Base-by-base conservation (phyloP, 2,329 filamentous ascomycete species). In the Ceratocystis alfenasii region DNA sequence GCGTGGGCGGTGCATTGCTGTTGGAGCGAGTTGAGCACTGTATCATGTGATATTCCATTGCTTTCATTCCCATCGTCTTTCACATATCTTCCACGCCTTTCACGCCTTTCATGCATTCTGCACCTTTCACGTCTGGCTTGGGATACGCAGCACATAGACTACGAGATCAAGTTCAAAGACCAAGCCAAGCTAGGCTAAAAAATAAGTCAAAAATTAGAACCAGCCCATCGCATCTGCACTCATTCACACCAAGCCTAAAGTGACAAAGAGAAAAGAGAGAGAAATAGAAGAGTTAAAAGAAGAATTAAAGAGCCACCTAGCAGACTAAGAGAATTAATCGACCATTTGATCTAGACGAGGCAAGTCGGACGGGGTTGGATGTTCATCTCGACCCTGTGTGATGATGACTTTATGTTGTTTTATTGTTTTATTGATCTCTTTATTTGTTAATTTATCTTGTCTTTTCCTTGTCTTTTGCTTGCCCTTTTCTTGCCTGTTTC, bases 191-290 rank as follows among this genome's bases (percentile, higher is more conserved):
- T 6, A 57, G 15, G 22, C 50, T 17, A 17, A 57, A 57, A 57
- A 30, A 36, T 7, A 57, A 57, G 20, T 22, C 8, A 57, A 57
- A 3, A 57, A 33, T 57, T 28, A 57, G 8, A 57, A 57, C 30
- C 12, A 30, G 50, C 22, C 20, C 50, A 57, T 30, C 22, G 4
- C 50, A 57, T 33, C 25, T 33, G 50, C 50, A 57, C 30, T 30
- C 8, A 57, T n/a, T 30, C 10, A 57, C 20, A 57, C 33, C 50
- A 28, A 57, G 50, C 22, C 50, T 12, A 28, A 22, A 57, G 15
- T 25, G 22, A 25, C 41, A 63, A 48, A 48, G 22, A 63, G 25
- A 63, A 48, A 63, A 48, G 25, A 48, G 45, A 30, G 41, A 22
- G 30, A 50, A 63, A 48, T 28, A 15, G 12, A 28, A 62, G 20